phyloP scores from a whole-genome alignment of 345 rosid genomes.

The Hirschfeldia incana region DNA sequence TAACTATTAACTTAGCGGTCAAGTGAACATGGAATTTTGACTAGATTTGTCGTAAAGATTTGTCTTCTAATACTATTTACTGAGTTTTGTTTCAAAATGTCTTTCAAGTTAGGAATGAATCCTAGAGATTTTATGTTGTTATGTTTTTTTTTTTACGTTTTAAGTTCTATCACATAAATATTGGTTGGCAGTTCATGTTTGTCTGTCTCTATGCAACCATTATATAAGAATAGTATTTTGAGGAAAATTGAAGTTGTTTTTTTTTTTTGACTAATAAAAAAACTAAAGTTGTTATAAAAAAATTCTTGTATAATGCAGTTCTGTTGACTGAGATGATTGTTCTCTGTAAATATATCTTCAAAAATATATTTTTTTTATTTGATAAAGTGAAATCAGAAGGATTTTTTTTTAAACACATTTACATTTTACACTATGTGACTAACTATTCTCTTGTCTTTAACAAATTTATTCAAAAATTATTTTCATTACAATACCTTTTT shows the following conservation, averaged over 20 bases:
- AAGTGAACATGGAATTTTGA: too few species aligned
- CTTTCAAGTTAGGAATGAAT: not conserved
- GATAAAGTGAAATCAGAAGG: too few species aligned
- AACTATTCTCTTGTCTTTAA: too few species aligned
- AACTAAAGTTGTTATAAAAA: not conserved
- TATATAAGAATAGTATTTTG: not conserved
- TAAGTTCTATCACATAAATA: not conserved
- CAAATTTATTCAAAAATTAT: too few species aligned
- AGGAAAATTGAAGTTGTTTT: not conserved
- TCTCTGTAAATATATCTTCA: not conserved
- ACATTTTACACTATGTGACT: too few species aligned
- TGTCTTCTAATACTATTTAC: not conserved
- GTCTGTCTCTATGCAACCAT: too few species aligned
- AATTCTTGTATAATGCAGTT: not conserved
- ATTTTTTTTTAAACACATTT: too few species aligned
- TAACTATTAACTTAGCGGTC: too few species aligned
- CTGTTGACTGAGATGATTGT: not conserved
- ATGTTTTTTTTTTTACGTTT: too few species aligned
- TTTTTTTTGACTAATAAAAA: not conserved
- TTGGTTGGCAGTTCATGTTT: not conserved
- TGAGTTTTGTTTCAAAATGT: not conserved
- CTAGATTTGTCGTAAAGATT: not conserved
- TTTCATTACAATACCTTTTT: too few species aligned
- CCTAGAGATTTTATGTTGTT: not conserved
- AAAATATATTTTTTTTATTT: too few species aligned